Base-by-base conservation (phyloP, 495 filamentous ascomycete species). In the Zalerion maritima region DNA sequence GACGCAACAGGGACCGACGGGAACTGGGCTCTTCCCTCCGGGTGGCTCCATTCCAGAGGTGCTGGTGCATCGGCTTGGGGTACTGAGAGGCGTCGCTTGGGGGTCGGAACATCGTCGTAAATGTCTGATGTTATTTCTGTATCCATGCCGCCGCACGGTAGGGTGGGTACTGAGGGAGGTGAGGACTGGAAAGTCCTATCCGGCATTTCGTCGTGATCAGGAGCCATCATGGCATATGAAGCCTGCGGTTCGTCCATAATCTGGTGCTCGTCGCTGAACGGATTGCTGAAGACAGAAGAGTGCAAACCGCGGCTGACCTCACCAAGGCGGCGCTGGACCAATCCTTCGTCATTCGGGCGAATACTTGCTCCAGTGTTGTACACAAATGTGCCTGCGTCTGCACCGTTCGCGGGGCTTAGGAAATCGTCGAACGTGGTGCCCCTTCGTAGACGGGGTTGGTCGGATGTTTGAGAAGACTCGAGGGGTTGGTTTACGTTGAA, bases 231-330 rank as follows among this genome's bases (percentile, higher is more conserved):
- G 14, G 41, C 45, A 36, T n/a, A n/a, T n/a, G n/a, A n/a, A n/a
- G n/a, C n/a, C n/a, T n/a, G n/a, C n/a, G n/a, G n/a, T n/a, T 62
- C 39, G 17, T 60, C 49, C 21, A 55, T 47, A 19, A 69, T 64
- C 21, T 52, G 50, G 28, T 66, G 47, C 51, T 71, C 71, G 41
- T 69, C 80, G 32, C 46, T 57, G 49, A 68, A 80, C 14, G 64
- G 72, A 49, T 75, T 73, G 7, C 64, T 57, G 18, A 63, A 58
- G 14, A 66, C 42, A n/a, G 67, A 50, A 8, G 66, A 55, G 15
- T 58, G 51, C 23, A 74, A 52, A 10, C 67, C 72, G 15, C 59
- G 46, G 5, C 58, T 43, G 14, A 64, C 67, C 15, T 58, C 54
- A 26, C 31, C 28, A 29, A 54, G 47, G 29, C 64, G 60, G 21